Percentiles rank a stretch among this genome's conserved stretches.
Evolutionary conservation across 768 basidiomycete genomes (phyloP).

Genomic region (Hemileccinum impolitum): DNA sequence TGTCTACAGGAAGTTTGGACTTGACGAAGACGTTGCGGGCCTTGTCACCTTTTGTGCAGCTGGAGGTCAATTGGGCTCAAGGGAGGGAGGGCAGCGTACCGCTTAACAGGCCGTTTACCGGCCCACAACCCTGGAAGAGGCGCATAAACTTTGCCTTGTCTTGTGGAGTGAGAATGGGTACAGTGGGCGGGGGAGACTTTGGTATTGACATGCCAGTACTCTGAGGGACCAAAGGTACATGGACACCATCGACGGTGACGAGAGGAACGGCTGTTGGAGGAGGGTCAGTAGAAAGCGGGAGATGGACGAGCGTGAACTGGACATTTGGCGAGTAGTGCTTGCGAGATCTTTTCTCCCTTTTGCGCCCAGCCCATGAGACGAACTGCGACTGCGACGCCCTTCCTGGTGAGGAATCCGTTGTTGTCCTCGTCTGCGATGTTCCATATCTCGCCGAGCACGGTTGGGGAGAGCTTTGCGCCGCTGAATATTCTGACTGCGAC

Average conservation of each 20-base stretch:
- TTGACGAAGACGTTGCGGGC: slow-evolving; percentile 89
- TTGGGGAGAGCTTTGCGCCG: slow-evolving; percentile 75
- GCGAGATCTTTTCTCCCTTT: slow-evolving; percentile 67
- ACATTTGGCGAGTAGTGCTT: slow-evolving; percentile 70
- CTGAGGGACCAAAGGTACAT: slow-evolving; percentile 49
- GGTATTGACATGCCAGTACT: slow-evolving; percentile 53
- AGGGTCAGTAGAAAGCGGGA: slow-evolving; percentile 12
- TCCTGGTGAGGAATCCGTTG: slow-evolving; percentile 87
- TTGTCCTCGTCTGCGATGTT: slow-evolving; percentile 88
- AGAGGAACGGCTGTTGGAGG: slow-evolving; percentile 69
- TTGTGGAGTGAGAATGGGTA: slow-evolving; percentile 71
- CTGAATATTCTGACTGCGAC: slow-evolving; percentile 84
- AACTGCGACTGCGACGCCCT: slow-evolving; percentile 84
- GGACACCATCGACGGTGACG: slow-evolving; percentile 73
- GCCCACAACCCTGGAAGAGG: slow-evolving; percentile 71
- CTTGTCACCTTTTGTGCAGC: slow-evolving; percentile 61
- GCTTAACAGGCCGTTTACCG: slow-evolving; percentile 70
- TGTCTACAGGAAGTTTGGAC: slow-evolving; percentile 82
- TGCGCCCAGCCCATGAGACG: slow-evolving; percentile 93
- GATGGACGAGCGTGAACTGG: slow-evolving; percentile 29
- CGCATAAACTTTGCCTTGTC: slow-evolving; percentile 83
- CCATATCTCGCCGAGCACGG: slow-evolving; percentile 91
- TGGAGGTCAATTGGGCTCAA: not conserved
- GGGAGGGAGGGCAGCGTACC: slow-evolving; percentile 45
- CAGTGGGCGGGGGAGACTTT: slow-evolving; percentile 52